These are phyloP conservation scores for Penicillium capsulatum DNA, from an alignment of 2,329 filamentous ascomycete species.

Conservation along the genomic window DNA sequence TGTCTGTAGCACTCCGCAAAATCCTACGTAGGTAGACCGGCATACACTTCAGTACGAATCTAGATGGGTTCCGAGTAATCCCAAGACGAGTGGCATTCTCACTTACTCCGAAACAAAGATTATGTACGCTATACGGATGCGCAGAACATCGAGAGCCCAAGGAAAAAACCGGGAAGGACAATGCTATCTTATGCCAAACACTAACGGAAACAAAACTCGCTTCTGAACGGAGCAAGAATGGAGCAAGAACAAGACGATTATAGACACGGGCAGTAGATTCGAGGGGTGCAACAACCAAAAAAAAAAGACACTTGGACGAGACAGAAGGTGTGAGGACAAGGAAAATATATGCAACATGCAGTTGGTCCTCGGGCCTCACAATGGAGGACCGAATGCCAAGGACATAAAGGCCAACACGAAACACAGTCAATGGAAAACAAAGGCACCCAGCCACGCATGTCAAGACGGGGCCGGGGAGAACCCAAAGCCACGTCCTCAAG, in stretches of 20 bases:
- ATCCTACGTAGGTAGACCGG: too few relatives aligned
- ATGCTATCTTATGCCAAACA: conserved; percentile 26
- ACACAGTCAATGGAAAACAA: conserved; percentile 6
- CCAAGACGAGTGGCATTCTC: too few relatives aligned
- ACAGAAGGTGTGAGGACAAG: conserved; percentile 12
- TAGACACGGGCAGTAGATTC: conserved; percentile 26
- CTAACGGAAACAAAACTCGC: conserved; percentile 22
- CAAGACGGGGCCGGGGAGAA: too few relatives aligned
- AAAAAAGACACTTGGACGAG: conserved; percentile 14
- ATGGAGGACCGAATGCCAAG: too few relatives aligned
- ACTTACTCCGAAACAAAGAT: conserved; percentile 3
- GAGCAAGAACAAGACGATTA: conserved; percentile 22
- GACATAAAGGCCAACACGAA: background rate
- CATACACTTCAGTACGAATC: background rate
- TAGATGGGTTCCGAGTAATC: too few relatives aligned
- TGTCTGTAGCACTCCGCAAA: too few relatives aligned
- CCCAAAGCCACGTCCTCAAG: background rate
- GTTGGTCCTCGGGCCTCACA: conserved; percentile 12
- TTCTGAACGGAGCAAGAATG: conserved; percentile 25
- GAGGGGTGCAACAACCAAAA: conserved; percentile 14
- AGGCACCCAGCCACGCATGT: background rate
- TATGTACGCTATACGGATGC: conserved; percentile 14
- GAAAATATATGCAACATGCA: conserved; percentile 24
- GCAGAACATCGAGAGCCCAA: conserved; percentile 3
- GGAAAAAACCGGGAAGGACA: conserved; percentile 12